Conservation (phyloP, 75 land plant species). For the Chamaecyparis obtusa region DNA sequence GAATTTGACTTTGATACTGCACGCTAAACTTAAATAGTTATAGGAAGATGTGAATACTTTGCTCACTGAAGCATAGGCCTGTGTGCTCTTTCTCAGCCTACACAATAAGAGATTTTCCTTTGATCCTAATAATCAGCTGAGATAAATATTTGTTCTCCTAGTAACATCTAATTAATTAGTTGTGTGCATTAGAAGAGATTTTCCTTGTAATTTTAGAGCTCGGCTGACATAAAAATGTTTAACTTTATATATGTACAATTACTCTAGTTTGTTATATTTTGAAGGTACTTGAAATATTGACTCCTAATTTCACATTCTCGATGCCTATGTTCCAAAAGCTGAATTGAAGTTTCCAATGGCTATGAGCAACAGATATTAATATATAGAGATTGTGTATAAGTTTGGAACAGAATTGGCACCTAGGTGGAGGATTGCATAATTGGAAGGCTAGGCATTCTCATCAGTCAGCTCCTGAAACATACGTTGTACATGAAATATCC, state of each 20-base stretch:
- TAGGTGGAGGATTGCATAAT: background rate
- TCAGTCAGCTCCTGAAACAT: background rate
- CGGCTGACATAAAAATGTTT: background rate
- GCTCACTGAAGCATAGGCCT: too few species aligned
- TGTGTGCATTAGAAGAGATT: background rate
- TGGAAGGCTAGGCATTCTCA: background rate
- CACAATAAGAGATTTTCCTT: too few species aligned
- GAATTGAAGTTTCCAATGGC: background rate
- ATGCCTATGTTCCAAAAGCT: background rate
- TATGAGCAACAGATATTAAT: background rate
- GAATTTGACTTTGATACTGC: too few species aligned
- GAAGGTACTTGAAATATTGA: background rate
- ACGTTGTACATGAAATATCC: background rate
- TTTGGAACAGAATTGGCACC: background rate
- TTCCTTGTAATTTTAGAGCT: background rate
- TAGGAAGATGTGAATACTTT: too few species aligned
- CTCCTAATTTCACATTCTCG: background rate
- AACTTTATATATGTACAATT: background rate
- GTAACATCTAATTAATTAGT: too few species aligned
- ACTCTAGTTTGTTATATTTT: background rate
- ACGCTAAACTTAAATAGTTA: too few species aligned
- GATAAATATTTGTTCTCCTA: too few species aligned
- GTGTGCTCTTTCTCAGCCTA: background rate
- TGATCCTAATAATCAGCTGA: too few species aligned
- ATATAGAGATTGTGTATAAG: background rate